Evolutionary conservation across 1,284 basidiomycete species (phyloP).

Genomic region (Ustilago tritici): DNA sequence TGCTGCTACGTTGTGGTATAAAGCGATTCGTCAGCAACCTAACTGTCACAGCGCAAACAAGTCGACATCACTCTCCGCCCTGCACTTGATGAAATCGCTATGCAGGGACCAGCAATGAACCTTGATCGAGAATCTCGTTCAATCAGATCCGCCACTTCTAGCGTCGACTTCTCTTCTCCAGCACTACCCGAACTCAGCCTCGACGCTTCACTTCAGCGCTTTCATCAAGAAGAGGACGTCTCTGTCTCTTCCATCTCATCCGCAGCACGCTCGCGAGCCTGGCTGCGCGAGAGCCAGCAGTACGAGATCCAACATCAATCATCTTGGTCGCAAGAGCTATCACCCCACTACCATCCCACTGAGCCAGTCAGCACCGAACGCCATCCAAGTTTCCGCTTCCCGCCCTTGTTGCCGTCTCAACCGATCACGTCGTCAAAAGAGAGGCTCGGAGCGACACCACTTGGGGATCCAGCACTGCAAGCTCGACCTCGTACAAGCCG

Average conservation of each 20-base stretch:
- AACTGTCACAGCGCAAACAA: no score
- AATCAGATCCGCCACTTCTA: slow-evolving; percentile 6
- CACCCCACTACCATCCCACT: not conserved
- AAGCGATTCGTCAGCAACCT: no score
- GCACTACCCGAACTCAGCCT: slow-evolving; percentile 37
- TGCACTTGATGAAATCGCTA: no score
- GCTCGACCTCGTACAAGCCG: slow-evolving; percentile 34
- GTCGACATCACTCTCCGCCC: no score
- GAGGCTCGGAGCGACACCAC: not conserved
- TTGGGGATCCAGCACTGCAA: not conserved
- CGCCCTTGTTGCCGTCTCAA: not conserved
- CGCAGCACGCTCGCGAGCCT: slow-evolving; percentile 1
- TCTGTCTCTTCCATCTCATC: slow-evolving; percentile 21
- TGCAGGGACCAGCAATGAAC: slow-evolving; percentile 6
- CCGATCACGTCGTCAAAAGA: not conserved
- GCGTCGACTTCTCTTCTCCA: slow-evolving; percentile 29
- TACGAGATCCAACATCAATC: not conserved
- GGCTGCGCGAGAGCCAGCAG: slow-evolving; percentile 4
- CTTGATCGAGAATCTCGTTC: slow-evolving; percentile 5
- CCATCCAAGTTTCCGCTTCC: slow-evolving; percentile 13
- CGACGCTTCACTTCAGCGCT: slow-evolving; percentile 31
- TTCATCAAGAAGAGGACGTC: slow-evolving; percentile 27
- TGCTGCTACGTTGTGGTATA: no score
- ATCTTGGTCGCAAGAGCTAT: not conserved
- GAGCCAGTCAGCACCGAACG: not conserved